Evolutionary conservation across 805 yeast species (phyloP).

Genomic region (Candida pini): DNA sequence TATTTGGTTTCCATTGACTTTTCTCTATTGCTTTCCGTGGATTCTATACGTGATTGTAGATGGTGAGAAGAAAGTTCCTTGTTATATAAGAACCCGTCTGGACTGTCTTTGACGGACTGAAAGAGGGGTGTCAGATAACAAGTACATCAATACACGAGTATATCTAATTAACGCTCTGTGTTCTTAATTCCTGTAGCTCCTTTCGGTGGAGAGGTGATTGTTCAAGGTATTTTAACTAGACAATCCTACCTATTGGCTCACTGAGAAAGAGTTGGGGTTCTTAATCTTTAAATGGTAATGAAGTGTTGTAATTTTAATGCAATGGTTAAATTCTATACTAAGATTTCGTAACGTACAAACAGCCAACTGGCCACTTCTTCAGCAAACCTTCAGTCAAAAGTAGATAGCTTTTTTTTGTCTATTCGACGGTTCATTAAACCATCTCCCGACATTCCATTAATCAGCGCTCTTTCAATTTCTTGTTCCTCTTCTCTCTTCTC

Average conservation of each 20-base stretch:
- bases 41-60: slow-evolving; percentile 29
- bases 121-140: slow-evolving; percentile 35
- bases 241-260: no score
- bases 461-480: slow-evolving; percentile 79
- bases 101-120: slow-evolving; percentile 22
- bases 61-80: slow-evolving; percentile 24
- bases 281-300: no score
- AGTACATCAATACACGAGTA: slow-evolving; percentile 16
- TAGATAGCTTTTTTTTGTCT: no score
- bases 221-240: no score
- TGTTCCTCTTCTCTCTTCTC: slow-evolving; percentile 91
- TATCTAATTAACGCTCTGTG: neutral
- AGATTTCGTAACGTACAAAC: no score
- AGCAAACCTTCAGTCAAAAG: no score
- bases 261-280: no score
- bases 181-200: neutral
- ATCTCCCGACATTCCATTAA: neutral
- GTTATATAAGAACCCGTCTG: slow-evolving; percentile 34
- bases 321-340: no score
- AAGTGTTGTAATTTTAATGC: no score
- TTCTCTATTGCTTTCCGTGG: slow-evolving; percentile 10
- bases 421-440: no score
- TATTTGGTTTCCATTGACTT: slow-evolving; percentile 15
- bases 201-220: no score
- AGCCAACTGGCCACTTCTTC: no score